phyloP scores from a whole-genome alignment of 1,139 yeast genomes.

The Kurtzmaniella quercitrusa region DNA sequence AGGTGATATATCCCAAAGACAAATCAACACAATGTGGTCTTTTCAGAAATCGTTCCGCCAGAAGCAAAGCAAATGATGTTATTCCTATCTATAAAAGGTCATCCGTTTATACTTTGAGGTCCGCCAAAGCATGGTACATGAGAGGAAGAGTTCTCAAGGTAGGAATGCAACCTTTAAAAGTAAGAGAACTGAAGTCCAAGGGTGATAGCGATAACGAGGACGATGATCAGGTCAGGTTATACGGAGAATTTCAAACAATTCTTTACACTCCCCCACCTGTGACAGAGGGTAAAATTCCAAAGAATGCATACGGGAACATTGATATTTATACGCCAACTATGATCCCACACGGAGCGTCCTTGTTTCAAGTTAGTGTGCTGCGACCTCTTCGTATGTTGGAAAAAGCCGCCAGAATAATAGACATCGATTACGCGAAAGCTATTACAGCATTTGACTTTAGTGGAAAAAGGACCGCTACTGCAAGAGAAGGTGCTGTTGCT shows the following conservation, averaged over 20 bases:
- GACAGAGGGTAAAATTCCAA: conserved; percentile 61
- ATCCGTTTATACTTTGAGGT: conserved; percentile 58
- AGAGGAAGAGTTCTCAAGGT: conserved; percentile 70
- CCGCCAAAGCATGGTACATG: conserved; percentile 86
- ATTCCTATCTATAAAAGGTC: conserved; percentile 63
- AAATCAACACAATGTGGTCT: conserved; percentile 62
- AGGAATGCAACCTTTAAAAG: conserved; percentile 66
- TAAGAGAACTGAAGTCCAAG: conserved; percentile 17
- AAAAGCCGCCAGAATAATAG: conserved; percentile 66
- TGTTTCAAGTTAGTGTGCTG: conserved; percentile 31
- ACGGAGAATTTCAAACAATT: conserved; percentile 76
- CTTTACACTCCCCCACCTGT: conserved; percentile 64
- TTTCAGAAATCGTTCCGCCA: conserved; percentile 36
- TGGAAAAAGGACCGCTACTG: conserved; percentile 48
- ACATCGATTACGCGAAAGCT: conserved; percentile 81
- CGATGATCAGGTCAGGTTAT: conserved; percentile 50
- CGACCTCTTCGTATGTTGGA: conserved; percentile 48
- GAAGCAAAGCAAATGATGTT: conserved; percentile 14
- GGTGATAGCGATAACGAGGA: conserved; percentile 47
- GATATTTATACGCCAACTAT: conserved; percentile 73
- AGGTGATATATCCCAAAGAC: conserved; percentile 66
- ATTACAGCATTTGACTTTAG: conserved; percentile 80
- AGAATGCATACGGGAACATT: conserved; percentile 77
- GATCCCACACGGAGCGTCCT: conserved; percentile 81
- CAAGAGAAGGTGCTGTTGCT: conserved; percentile 73